Percentiles rank a stretch among this genome's conserved stretches.
Evolutionary conservation across 2,329 filamentous ascomycete species (phyloP).

Genomic region (Calonectria henricotiae): DNA sequence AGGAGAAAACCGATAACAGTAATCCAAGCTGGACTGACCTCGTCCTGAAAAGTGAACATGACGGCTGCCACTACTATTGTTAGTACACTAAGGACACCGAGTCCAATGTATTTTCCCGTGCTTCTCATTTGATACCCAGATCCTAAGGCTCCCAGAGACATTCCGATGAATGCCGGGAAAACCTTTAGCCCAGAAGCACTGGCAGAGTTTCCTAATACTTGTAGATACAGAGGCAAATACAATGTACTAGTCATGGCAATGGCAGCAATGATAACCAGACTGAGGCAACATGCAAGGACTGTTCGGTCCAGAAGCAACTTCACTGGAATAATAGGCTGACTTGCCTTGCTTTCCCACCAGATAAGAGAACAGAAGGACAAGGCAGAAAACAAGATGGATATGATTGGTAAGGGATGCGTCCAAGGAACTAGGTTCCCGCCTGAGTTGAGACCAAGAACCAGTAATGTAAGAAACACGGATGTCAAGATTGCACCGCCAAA

Average conservation of each 20-base stretch:
- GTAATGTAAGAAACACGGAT: constrained; percentile 74
- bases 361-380: constrained; percentile 75
- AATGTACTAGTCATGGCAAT: constrained; percentile 82
- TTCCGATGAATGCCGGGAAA: constrained; percentile 78
- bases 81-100: constrained; percentile 57
- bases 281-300: constrained; percentile 79
- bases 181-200: constrained; percentile 78
- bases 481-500: constrained; percentile 78
- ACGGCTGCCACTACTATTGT: not conserved
- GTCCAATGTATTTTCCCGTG: constrained; percentile 75
- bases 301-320: constrained; percentile 79
- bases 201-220: constrained; percentile 77
- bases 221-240: constrained; percentile 70
- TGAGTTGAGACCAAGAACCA: constrained; percentile 82
- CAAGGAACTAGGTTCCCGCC: constrained; percentile 85
- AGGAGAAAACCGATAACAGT: constrained; percentile 67
- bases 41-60: not conserved
- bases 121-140: constrained; percentile 80
- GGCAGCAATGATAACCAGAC: constrained; percentile 83
- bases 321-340: constrained; percentile 85
- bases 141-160: constrained; percentile 76
- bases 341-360: constrained; percentile 73
- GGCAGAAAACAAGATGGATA: constrained; percentile 73
- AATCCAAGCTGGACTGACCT: constrained; percentile 1
- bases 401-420: constrained; percentile 79